These are phyloP conservation scores for Plasmodium cynomolgi DNA, from an alignment of 169 alveolate genomes.

Conservation along the genomic window DNA sequence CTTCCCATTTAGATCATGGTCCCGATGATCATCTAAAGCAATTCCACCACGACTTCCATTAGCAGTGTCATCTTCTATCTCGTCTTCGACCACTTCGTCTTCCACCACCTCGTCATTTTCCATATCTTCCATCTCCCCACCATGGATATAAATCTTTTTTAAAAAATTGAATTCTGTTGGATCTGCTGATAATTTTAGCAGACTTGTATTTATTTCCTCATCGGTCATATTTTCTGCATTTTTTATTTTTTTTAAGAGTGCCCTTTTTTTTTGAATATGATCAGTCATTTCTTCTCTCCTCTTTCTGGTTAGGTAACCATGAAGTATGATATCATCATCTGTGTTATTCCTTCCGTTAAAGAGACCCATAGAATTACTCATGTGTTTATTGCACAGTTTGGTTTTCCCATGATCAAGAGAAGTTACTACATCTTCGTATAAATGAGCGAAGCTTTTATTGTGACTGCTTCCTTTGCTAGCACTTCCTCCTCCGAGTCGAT, in stretches of 20 bases:
- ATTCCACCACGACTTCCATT: neutral
- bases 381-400: neutral
- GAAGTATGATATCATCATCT: slow-evolving; percentile 19
- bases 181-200: neutral
- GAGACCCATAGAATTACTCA: neutral
- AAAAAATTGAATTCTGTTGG: neutral
- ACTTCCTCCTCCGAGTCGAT: neutral
- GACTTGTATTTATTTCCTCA: neutral
- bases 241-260: neutral
- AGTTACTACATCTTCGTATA: neutral
- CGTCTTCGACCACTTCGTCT: neutral
- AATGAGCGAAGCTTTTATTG: neutral
- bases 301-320: slow-evolving; percentile 9
- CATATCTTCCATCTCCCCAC: neutral
- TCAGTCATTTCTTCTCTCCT: neutral
- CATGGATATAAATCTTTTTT: neutral
- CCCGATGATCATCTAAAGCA: neutral
- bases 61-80: neutral
- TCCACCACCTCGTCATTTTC: neutral
- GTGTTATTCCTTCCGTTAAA: neutral
- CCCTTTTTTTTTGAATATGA: neutral
- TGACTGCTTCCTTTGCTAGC: neutral
- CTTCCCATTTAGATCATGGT: neutral
- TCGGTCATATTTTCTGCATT: neutral
- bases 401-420: neutral